Conservation (phyloP, 768 basidiomycete genomes). For the Mycena capillaripes region DNA sequence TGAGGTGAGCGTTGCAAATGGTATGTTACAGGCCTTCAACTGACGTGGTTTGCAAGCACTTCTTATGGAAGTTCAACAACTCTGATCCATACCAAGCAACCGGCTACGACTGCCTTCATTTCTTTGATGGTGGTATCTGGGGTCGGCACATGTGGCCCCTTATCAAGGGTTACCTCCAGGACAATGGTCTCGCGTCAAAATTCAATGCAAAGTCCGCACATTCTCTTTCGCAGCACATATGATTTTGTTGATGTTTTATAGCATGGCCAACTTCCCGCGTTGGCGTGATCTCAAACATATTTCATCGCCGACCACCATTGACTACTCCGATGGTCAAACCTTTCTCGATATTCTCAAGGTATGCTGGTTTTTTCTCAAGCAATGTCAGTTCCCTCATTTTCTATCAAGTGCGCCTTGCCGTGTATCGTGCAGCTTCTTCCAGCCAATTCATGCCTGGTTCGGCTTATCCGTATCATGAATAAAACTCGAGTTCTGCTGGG, state of each 20-base stretch:
- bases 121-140: slow-evolving; percentile 21
- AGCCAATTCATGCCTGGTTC: slow-evolving; percentile 12
- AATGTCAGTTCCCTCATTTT: not conserved
- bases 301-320: slow-evolving; percentile 27
- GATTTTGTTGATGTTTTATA: not conserved
- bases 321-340: slow-evolving; percentile 32
- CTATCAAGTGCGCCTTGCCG: slow-evolving; percentile 19
- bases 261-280: slow-evolving; percentile 27
- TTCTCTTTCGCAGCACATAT: not conserved
- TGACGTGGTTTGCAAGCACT: slow-evolving; percentile 6
- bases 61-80: slow-evolving; percentile 19
- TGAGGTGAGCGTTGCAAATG: slow-evolving; percentile 1
- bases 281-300: slow-evolving; percentile 28
- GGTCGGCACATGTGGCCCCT: slow-evolving; percentile 24
- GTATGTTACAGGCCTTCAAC: not conserved
- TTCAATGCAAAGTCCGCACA: slow-evolving; percentile 17
- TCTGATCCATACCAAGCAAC: slow-evolving; percentile 21
- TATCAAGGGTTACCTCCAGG: slow-evolving; percentile 17
- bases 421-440: slow-evolving; percentile 26
- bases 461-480: slow-evolving; percentile 5
- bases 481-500: slow-evolving; percentile 22
- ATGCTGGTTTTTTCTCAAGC: not conserved
- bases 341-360: slow-evolving; percentile 35
- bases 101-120: slow-evolving; percentile 24
- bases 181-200: not conserved